Conservation (phyloP, 2,329 filamentous ascomycete species). For the Ceratocystis cubensis region DNA sequence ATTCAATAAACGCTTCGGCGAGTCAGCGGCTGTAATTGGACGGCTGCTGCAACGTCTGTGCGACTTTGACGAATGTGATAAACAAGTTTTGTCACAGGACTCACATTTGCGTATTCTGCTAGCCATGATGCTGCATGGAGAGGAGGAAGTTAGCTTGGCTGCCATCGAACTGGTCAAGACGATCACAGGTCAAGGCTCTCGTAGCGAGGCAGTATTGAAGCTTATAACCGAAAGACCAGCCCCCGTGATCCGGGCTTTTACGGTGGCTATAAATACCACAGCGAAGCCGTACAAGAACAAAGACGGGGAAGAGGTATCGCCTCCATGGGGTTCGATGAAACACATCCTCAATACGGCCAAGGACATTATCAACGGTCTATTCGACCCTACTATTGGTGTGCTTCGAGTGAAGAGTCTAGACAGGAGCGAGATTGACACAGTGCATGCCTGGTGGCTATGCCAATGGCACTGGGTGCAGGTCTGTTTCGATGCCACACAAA, state of each 20-base stretch:
- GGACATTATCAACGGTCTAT: constrained; percentile 45
- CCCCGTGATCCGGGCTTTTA: constrained; percentile 29
- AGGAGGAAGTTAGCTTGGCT: constrained; percentile 65
- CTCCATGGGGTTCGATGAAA: constrained; percentile 45
- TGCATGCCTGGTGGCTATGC: constrained; percentile 69
- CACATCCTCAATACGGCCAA: constrained; percentile 45
- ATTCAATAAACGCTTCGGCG: constrained; percentile 62
- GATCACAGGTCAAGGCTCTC: constrained; percentile 54
- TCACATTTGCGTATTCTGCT: constrained; percentile 60
- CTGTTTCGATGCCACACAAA: constrained; percentile 71
- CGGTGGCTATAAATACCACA: constrained; percentile 33
- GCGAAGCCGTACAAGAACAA: constrained; percentile 17
- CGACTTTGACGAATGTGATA: constrained; percentile 57
- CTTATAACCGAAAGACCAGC: constrained; percentile 34
- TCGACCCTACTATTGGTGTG: constrained; percentile 44
- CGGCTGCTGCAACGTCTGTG: constrained; percentile 66
- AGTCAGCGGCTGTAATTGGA: constrained; percentile 48
- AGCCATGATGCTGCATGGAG: constrained; percentile 67
- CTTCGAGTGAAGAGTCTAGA: constrained; percentile 45
- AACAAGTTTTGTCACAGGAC: constrained; percentile 57
- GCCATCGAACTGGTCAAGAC: constrained; percentile 73
- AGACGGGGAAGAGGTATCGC: constrained; percentile 16
- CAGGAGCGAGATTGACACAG: constrained; percentile 48
- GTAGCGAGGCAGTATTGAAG: constrained; percentile 38
- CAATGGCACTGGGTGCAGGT: constrained; percentile 72